phyloP scores from a whole-genome alignment of 2,329 filamentous ascomycete species.

The Periconia digitata region DNA sequence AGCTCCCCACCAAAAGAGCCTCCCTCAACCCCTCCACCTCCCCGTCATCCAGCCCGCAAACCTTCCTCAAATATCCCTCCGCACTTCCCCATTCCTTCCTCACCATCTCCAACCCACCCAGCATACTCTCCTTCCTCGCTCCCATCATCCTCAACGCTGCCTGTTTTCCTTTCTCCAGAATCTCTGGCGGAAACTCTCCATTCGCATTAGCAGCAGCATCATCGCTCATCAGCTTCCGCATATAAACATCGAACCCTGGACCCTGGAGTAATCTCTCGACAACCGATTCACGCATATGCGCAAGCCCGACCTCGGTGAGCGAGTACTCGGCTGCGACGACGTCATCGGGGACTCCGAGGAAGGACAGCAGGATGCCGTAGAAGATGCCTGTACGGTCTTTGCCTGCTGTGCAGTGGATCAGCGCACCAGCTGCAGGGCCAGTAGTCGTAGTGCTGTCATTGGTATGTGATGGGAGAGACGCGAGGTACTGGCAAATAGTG shows the following conservation, averaged over 20 bases:
- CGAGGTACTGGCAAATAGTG: slow-evolving; percentile 65
- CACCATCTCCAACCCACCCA: slow-evolving; percentile 56
- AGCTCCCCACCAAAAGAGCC: slow-evolving; percentile 25
- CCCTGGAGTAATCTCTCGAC: slow-evolving; percentile 52
- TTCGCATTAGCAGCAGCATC: background rate
- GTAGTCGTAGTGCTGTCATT: no score
- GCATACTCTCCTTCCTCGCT: slow-evolving; percentile 54
- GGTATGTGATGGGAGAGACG: slow-evolving; percentile 32
- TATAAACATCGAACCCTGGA: slow-evolving; percentile 29
- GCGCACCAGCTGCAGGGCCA: slow-evolving; percentile 48
- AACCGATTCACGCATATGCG: slow-evolving; percentile 47
- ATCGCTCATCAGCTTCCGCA: slow-evolving; percentile 14
- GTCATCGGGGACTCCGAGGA: slow-evolving; percentile 65
- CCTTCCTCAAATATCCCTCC: slow-evolving; percentile 62
- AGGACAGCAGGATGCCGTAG: slow-evolving; percentile 64
- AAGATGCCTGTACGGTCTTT: slow-evolving; percentile 77
- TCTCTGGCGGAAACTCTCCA: slow-evolving; percentile 28
- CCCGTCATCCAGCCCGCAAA: slow-evolving; percentile 59
- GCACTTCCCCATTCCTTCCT: slow-evolving; percentile 62
- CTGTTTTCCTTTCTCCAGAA: slow-evolving; percentile 23
- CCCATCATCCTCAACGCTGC: slow-evolving; percentile 40
- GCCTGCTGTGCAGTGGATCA: slow-evolving; percentile 75
- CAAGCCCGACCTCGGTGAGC: slow-evolving; percentile 65
- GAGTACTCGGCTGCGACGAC: slow-evolving; percentile 65
- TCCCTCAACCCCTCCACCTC: slow-evolving; percentile 55